Evolutionary conservation across 2,329 filamentous ascomycete species (phyloP), one percentile per base, ranked within the genome.

Genomic region (Calonectria crousiana): DNA sequence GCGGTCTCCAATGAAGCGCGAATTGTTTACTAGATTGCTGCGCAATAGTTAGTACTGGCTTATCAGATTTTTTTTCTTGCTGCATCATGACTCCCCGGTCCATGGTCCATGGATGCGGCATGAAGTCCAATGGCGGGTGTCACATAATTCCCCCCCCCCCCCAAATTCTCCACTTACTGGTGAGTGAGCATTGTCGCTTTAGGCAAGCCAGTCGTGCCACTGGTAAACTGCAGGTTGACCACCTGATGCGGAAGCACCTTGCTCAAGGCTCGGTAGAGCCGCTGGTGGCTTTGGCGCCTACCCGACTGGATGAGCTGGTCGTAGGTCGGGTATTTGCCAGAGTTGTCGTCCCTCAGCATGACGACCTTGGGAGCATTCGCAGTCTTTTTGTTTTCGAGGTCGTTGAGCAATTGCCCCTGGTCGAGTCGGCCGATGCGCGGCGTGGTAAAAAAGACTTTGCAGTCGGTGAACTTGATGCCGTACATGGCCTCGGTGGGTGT

Each of bases 171-270:
- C 11, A 82, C 87, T 81, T 86, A 92, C 90, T 93, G 90, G 80
- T 93, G 92, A 74, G 93, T 94, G 80, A 95, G 86, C 92, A 94
- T 94, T 34, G 93, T 92, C 2, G 93, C 93, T 80, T 95, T 95
- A 56, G 93, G 93, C 41, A 91, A 87, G 1, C 93, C 93, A 0
- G 93, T 95, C 4, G 93, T 94, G n/a, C 93, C 93, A 79, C 92
- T 91, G 49, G 93, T 95, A 84, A 95, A 95, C 79, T 95, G 93
- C 52, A 95, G 87, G 80, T 95, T 95, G 83, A 92, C 93, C 1
- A 94, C 92, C 78, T 94, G 92, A 77, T 93, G 90, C 4, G 92
- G 88, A 20, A 91, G 88, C 1, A 94, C 88, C 69, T 87, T 86
- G 38, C 86, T 85, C 82, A 91, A 89, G 53, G 89, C 87, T 26